These are phyloP conservation scores for Monosporascus sp. DNA, from an alignment of 2,329 filamentous ascomycete genomes.

Conservation along the genomic window DNA sequence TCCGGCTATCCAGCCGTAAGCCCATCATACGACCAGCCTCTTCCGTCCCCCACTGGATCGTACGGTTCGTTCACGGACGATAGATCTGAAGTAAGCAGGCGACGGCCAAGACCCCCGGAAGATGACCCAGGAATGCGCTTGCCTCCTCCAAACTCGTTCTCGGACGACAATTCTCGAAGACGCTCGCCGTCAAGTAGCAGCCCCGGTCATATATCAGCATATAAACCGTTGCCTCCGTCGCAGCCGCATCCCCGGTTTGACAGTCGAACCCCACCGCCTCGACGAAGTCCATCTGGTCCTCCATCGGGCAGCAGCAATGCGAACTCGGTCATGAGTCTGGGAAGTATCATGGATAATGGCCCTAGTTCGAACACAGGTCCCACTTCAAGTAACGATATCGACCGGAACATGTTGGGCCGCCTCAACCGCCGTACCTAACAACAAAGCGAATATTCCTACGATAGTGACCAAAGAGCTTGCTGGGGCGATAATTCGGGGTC, in stretches of 20 bases:
- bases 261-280: slow-evolving; percentile 33
- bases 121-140: slow-evolving; percentile 36
- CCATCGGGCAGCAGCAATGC: slow-evolving; percentile 29
- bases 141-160: slow-evolving; percentile 37
- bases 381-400: slow-evolving; percentile 44
- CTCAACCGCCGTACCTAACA: slow-evolving; percentile 35
- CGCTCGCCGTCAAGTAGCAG: slow-evolving; percentile 49
- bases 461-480: slow-evolving; percentile 5
- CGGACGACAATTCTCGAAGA: slow-evolving; percentile 45
- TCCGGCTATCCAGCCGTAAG: slow-evolving; percentile 10
- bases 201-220: slow-evolving; percentile 37
- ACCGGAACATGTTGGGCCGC: slow-evolving; percentile 49
- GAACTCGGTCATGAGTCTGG: slow-evolving; percentile 49
- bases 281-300: slow-evolving; percentile 33
- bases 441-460: slow-evolving; percentile 1
- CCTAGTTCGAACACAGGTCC: slow-evolving; percentile 28
- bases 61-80: slow-evolving; percentile 33
- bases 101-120: slow-evolving; percentile 31
- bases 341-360: slow-evolving; percentile 41
- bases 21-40: slow-evolving; percentile 24
- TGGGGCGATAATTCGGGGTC: slow-evolving; percentile 4
- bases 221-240: slow-evolving; percentile 26
- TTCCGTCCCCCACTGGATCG: slow-evolving; percentile 32
- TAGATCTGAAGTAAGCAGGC: slow-evolving; percentile 26
- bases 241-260: slow-evolving; percentile 26